A percentile compares a stretch with the other conserved stretches of the same genome.
phyloP scores from a whole-genome alignment of 2,329 filamentous ascomycete species.

The Diaporthe capsici region DNA sequence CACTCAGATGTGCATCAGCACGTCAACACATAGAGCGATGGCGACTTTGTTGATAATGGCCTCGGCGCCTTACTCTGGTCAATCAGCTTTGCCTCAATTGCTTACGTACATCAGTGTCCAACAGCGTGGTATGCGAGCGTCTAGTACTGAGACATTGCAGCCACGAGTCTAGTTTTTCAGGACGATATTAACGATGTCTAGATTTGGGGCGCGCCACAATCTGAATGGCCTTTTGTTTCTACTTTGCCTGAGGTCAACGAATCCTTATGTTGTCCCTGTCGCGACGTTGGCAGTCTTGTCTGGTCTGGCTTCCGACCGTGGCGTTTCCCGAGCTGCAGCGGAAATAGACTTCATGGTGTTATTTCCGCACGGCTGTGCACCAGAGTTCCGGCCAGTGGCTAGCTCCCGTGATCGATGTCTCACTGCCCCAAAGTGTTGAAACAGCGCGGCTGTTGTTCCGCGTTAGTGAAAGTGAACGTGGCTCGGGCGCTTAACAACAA shows the following conservation, averaged over 20 bases:
- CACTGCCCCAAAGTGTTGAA: neutral
- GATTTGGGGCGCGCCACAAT: neutral
- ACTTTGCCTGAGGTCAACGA: neutral
- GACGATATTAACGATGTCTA: neutral
- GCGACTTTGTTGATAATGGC: constrained; percentile 19
- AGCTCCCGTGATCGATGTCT: constrained; percentile 1
- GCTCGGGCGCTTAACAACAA: neutral
- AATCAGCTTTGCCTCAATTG: neutral
- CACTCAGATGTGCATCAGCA: constrained; percentile 23
- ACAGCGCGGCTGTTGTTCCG: neutral
- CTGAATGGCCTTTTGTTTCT: neutral
- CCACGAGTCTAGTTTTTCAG: neutral
- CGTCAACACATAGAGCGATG: constrained; percentile 26
- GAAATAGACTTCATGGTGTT: neutral
- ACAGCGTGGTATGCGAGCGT: neutral
- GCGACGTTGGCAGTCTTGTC: neutral
- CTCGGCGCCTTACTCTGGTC: neutral
- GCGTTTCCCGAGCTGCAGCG: neutral
- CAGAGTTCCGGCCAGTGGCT: neutral
- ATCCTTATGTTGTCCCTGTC: neutral
- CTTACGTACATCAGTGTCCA: neutral
- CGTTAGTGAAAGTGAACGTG: neutral
- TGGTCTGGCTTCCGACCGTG: neutral
- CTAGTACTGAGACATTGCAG: neutral
- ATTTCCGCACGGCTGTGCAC: neutral